These are phyloP conservation scores for Eucalyptus polybractea DNA, from an alignment of 345 rosid species.

Conservation along the genomic window DNA sequence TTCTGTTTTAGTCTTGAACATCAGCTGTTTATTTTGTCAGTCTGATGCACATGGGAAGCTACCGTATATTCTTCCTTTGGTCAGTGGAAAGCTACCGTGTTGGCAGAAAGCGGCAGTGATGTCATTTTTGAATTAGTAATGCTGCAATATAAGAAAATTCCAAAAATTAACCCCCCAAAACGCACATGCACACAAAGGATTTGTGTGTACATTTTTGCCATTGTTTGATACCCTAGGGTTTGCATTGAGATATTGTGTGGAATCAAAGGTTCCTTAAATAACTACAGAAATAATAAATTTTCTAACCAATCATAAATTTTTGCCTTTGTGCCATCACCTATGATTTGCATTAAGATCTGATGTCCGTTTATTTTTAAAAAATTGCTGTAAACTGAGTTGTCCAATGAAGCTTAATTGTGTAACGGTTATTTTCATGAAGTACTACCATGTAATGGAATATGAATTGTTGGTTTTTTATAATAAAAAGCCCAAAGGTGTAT, in stretches of 20 bases:
- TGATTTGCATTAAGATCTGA: neutral
- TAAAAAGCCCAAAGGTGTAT: neutral
- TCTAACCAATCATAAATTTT: neutral
- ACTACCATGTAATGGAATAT: neutral
- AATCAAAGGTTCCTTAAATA: neutral
- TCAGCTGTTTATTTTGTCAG: neutral
- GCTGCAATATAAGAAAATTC: neutral
- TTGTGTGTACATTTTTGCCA: neutral
- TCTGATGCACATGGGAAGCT: neutral
- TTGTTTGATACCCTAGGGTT: neutral
- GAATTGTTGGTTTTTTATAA: neutral
- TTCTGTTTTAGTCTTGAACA: neutral
- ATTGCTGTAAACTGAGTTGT: neutral
- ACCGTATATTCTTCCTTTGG: neutral
- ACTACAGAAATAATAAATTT: neutral
- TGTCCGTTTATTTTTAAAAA: neutral
- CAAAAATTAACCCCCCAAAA: neutral
- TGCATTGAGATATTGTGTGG: neutral
- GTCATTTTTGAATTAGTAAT: neutral
- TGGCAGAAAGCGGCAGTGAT: neutral
- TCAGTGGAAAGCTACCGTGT: neutral
- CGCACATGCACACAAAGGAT: neutral
- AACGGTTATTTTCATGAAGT: neutral
- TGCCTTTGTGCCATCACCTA: neutral
- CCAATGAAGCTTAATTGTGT: neutral